Conservation (phyloP, 305 asterid species). For the Fraxinus ornus region DNA sequence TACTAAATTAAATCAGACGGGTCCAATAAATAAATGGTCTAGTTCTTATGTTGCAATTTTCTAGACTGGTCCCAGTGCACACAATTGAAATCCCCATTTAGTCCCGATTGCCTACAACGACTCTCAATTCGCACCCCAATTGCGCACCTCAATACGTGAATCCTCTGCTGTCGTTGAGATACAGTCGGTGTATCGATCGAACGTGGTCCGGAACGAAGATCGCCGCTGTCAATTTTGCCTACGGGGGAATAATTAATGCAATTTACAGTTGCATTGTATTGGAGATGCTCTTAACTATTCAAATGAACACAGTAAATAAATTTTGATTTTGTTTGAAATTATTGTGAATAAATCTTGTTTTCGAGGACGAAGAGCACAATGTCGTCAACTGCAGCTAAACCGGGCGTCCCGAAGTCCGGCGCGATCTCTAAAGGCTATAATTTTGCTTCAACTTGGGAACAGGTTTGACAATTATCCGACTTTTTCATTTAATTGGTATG, state of each 20-base stretch:
- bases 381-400: conserved; percentile 44
- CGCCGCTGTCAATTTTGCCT: background rate
- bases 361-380: conserved; percentile 27
- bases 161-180: background rate
- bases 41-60: too few species aligned
- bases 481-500: conserved; percentile 9
- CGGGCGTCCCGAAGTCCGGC: conserved; percentile 64
- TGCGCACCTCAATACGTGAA: background rate
- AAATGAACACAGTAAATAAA: background rate
- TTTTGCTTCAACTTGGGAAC: conserved; percentile 96
- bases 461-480: conserved; percentile 38
- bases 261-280: too few species aligned
- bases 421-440: conserved; percentile 89
- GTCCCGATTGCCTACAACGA: background rate
- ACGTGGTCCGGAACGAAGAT: background rate
- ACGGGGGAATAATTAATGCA: too few species aligned
- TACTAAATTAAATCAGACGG: too few species aligned
- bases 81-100: background rate
- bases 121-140: background rate
- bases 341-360: background rate
- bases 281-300: background rate
- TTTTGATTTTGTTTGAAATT: background rate
- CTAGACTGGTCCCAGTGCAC: too few species aligned
- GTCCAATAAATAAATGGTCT: too few species aligned
- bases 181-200: background rate